Base-by-base conservation (phyloP, 2,329 filamentous ascomycete genomes). In the Torrubiella hemipterigena region DNA sequence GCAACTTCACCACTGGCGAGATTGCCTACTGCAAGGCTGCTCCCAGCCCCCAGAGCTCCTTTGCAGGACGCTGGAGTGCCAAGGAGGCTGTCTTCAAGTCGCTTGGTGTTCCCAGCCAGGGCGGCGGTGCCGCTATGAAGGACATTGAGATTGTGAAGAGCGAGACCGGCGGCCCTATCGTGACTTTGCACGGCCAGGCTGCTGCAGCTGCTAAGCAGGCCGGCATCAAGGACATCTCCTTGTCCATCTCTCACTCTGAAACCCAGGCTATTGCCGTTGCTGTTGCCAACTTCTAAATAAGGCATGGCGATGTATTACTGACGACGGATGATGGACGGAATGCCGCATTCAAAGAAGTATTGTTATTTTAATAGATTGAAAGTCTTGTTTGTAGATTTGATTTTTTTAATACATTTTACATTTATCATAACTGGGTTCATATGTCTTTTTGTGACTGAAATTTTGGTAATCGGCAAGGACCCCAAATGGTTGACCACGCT, bases 11-110 rank as follows among this genome's bases (percentile, higher is more conserved):
- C 0, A 58, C 66, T 12, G 63, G 68, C 30, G 91, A 98, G 61
- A 81, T 87, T 46, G 69, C 72, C 18, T 96, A 98, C 65, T 98
- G 93, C 66, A 69, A 69, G 41, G 75, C 79, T 49, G 79, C 84
- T 12, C 63, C 85, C 6, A 79, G 73, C 50, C 82, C 86, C 2
- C 84, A 85, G 51, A 83, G 87, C 42, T 93, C 85, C 31, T 98
- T 95, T 58, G 85, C 89, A 5, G 91, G 91, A 30, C 77, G 86
- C 44, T 98, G 91, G 91, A 89, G 81, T 48, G 91, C 91, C 21
- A 98, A 98, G 66, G 91, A 98, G 62, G 91, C 91, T 17, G 87
- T 98, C 1, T 98, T 98, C 71, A 98, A 98, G 73, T 86, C 84
- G 22, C 68, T 98, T 11, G 86, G 87, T 43, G 87, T 96, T 10